Conservation (phyloP, 2,329 filamentous ascomycete species). For the Apiospora arundinis region DNA sequence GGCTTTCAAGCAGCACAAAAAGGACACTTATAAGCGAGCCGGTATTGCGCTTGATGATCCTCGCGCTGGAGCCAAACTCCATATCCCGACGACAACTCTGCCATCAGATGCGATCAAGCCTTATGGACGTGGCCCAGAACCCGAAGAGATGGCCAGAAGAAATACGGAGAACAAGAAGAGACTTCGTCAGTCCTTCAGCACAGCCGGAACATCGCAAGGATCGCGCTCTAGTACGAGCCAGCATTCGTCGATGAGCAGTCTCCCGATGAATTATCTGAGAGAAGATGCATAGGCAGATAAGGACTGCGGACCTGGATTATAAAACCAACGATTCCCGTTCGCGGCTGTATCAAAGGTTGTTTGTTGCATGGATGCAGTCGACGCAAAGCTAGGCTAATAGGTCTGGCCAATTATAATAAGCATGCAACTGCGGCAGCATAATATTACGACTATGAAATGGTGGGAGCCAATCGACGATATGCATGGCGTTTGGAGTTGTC, state of each 20-base stretch:
- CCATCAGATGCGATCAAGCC: constrained; percentile 54
- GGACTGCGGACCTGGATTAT: not conserved
- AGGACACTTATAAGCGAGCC: constrained; percentile 49
- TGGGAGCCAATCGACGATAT: not conserved
- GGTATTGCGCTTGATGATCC: constrained; percentile 52
- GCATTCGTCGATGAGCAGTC: constrained; percentile 34
- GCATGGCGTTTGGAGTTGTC: constrained; percentile 10
- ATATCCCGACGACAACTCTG: constrained; percentile 52
- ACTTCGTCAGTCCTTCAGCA: constrained; percentile 17
- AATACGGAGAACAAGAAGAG: constrained; percentile 34
- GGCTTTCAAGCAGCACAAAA: constrained; percentile 54
- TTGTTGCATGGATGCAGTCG: not conserved
- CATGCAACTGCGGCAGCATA: not conserved
- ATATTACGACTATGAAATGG: not conserved
- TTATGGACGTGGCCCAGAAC: constrained; percentile 48
- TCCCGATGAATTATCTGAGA: constrained; percentile 26
- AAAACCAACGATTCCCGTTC: too few species aligned
- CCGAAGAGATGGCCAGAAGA: constrained; percentile 51
- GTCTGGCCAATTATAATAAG: not conserved
- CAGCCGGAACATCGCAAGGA: constrained; percentile 21
- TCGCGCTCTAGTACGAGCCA: constrained; percentile 34
- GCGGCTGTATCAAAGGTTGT: not conserved
- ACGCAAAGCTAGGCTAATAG: not conserved
- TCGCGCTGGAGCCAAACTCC: constrained; percentile 51
- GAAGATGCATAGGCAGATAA: constrained; percentile 17